A percentile compares a stretch with the other conserved stretches of the same genome.
Conservation (phyloP, 768 basidiomycete genomes). For the Auricularia cornea region DNA sequence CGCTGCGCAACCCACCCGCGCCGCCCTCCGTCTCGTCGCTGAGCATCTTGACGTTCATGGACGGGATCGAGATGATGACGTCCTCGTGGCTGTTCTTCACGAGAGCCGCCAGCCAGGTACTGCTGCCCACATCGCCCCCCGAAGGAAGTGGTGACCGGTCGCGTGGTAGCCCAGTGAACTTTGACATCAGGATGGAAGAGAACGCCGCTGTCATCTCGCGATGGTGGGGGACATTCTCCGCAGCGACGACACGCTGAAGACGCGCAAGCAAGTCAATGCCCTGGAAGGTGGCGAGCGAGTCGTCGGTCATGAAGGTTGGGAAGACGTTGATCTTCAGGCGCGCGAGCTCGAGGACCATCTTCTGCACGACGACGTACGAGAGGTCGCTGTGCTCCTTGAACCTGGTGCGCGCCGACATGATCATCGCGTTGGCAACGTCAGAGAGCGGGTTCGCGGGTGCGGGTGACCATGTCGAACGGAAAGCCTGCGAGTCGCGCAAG, state of each 20-base stretch:
- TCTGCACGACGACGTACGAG: conserved; percentile 57
- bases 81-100: conserved; percentile 58
- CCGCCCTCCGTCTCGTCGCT: conserved; percentile 44
- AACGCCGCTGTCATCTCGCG: conserved; percentile 68
- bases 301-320: conserved; percentile 69
- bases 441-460: conserved; percentile 75
- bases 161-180: conserved; percentile 48
- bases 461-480: conserved; percentile 60
- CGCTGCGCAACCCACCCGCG: conserved; percentile 14
- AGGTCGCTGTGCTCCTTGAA: conserved; percentile 56
- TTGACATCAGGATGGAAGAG: conserved; percentile 67
- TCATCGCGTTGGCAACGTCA: conserved; percentile 78
- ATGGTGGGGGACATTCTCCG: conserved; percentile 39
- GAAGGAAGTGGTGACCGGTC: conserved; percentile 34
- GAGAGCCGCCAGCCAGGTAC: conserved; percentile 52
- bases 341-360: conserved; percentile 63
- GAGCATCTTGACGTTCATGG: conserved; percentile 75
- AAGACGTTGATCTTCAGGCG: conserved; percentile 64
- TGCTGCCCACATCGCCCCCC: conserved; percentile 30
- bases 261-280: conserved; percentile 61
- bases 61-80: conserved; percentile 70
- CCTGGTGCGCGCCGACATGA: conserved; percentile 61
- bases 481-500: conserved; percentile 68
- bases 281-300: conserved; percentile 68
- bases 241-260: conserved; percentile 53